phyloP scores from a whole-genome alignment of 495 filamentous ascomycete genomes.

The Hypoxylon crocopeplum region DNA sequence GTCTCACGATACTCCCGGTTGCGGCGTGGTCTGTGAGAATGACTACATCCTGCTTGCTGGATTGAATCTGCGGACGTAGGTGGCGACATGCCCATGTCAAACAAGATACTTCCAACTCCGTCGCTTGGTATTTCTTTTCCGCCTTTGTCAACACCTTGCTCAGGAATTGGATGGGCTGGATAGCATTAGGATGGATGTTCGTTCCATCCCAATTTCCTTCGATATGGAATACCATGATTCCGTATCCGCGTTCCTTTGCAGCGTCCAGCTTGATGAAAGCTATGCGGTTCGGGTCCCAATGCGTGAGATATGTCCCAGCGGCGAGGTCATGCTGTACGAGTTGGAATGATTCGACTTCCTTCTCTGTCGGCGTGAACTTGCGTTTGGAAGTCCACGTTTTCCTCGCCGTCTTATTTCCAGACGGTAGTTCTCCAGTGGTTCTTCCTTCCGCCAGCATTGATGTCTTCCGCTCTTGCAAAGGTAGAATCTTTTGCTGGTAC shows the following conservation, averaged over 20 bases:
- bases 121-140: background rate
- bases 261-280: conserved; percentile 5
- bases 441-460: background rate
- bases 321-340: background rate
- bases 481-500: conserved; percentile 3
- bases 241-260: background rate
- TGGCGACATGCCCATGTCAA: background rate
- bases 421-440: background rate
- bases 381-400: no score
- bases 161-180: background rate
- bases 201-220: background rate
- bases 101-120: conserved; percentile 1
- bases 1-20: no score
- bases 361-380: no score
- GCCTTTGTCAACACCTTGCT: background rate
- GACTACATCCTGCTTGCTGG: no score
- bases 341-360: background rate
- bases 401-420: no score
- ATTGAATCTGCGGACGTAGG: no score
- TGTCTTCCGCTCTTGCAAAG: conserved; percentile 1
- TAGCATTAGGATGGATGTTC: background rate
- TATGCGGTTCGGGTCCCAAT: background rate
- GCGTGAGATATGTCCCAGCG: background rate
- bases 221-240: background rate
- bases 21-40: no score